Percentiles rank a stretch among this genome's conserved stretches.
These are phyloP conservation scores for Arxiozyma slooffiae DNA, from an alignment of 1,139 yeast species.

Conservation along the genomic window DNA sequence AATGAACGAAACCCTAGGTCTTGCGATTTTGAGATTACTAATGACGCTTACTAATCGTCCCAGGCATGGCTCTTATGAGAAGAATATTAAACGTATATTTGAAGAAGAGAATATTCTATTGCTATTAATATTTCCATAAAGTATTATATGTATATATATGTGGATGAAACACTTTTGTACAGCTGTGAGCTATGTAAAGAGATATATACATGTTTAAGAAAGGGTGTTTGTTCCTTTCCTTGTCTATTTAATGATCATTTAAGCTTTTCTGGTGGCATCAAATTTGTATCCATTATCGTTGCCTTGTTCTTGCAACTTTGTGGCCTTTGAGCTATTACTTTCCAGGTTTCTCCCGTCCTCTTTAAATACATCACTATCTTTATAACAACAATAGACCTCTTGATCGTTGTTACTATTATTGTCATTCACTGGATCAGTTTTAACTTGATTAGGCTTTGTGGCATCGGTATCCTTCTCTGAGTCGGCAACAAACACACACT, in stretches of 20 bases:
- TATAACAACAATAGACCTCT: conserved; percentile 13
- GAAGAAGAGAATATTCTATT: no score
- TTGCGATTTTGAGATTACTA: not conserved
- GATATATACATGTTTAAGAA: not conserved
- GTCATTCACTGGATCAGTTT: not conserved
- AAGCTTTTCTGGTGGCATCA: conserved; percentile 26
- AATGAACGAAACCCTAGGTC: no score
- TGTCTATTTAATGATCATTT: conserved; percentile 1
- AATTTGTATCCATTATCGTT: conserved; percentile 27
- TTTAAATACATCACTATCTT: conserved; percentile 5
- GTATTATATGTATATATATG: no score
- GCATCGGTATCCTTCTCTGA: not conserved
- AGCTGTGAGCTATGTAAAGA: no score
- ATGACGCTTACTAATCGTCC: not conserved
- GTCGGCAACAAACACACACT: not conserved
- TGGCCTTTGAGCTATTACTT: conserved; percentile 17
- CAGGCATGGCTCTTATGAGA: not conserved
- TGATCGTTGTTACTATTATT: not conserved
- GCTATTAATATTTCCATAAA: no score
- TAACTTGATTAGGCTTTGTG: not conserved
- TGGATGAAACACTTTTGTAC: not conserved
- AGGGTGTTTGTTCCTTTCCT: not conserved
- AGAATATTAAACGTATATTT: no score
- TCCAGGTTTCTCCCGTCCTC: conserved; percentile 19
- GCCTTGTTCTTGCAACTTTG: conserved; percentile 24